Percentiles rank a stretch among this genome's conserved stretches.
These are phyloP conservation scores for Geotrichum fermentans DNA, from an alignment of 1,139 yeast genomes.

Conservation along the genomic window DNA sequence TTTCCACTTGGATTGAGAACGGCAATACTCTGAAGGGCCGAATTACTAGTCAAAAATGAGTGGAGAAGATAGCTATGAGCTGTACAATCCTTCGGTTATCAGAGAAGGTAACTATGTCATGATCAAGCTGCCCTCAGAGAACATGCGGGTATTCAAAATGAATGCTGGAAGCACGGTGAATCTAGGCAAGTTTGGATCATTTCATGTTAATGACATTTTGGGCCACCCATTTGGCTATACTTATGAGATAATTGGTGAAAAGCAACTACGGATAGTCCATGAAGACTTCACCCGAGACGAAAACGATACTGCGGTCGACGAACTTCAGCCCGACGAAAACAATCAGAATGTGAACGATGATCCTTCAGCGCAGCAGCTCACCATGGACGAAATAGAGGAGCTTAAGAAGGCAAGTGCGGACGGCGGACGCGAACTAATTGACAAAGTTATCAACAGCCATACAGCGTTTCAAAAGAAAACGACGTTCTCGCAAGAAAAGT, in stretches of 20 bases:
- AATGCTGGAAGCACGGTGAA: constrained; percentile 57
- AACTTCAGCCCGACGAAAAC: constrained; percentile 40
- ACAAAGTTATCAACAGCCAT: constrained; percentile 76
- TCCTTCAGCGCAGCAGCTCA: constrained; percentile 65
- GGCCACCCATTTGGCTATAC: constrained; percentile 87
- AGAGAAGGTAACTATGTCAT: constrained; percentile 45
- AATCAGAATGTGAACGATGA: constrained; percentile 77
- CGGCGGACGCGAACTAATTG: constrained; percentile 72
- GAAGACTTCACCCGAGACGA: constrained; percentile 29
- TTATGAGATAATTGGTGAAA: constrained; percentile 63
- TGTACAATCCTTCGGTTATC: constrained; percentile 13
- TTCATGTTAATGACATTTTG: constrained; percentile 64
- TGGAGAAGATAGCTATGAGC: constrained; percentile 3
- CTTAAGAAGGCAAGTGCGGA: constrained; percentile 48
- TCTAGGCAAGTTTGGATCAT: constrained; percentile 88
- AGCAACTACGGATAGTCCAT: constrained; percentile 25
- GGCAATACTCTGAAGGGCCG: too few relatives aligned
- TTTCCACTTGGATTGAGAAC: too few relatives aligned
- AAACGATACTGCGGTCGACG: constrained; percentile 26
- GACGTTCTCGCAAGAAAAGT: constrained; percentile 83
- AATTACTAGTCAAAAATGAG: background rate
- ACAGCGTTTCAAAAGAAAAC: constrained; percentile 87
- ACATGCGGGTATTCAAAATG: constrained; percentile 64
- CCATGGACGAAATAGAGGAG: constrained; percentile 71
- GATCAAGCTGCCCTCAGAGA: constrained; percentile 75